Conservation (phyloP, 495 filamentous ascomycete species). For the Coniosporium apollinis region DNA sequence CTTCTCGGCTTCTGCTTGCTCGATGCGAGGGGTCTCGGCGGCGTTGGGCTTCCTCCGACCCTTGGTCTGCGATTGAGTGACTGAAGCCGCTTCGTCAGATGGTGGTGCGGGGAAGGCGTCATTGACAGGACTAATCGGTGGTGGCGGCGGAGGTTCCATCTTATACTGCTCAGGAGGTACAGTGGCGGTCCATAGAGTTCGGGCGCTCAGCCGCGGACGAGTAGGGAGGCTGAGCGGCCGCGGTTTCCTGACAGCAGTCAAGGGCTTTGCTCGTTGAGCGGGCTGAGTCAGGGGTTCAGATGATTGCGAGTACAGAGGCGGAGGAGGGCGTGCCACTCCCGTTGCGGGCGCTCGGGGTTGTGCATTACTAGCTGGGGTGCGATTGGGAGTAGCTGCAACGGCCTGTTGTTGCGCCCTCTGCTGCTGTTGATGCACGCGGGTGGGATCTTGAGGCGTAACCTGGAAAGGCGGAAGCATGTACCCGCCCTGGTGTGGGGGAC, state of each 20-base stretch:
- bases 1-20: too few species aligned
- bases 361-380: background rate
- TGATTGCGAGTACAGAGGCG: conserved; percentile 3
- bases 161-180: background rate
- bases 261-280: too few species aligned
- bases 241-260: background rate
- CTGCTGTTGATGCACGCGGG: conserved; percentile 9
- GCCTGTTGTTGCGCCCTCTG: conserved; percentile 8
- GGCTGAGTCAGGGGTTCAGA: conserved; percentile 7
- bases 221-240: too few species aligned
- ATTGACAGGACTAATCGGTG: too few species aligned
- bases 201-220: background rate
- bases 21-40: too few species aligned
- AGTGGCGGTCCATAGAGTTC: background rate
- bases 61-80: conserved; percentile 1
- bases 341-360: background rate
- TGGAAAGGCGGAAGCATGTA: conserved; percentile 24
- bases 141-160: too few species aligned
- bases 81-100: background rate
- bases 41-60: too few species aligned
- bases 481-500: conserved; percentile 18
- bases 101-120: too few species aligned
- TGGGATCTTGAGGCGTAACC: conserved; percentile 15
- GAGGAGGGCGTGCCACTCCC: conserved; percentile 4
- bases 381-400: conserved; percentile 8